Evolutionary conservation across 106 monocot species (phyloP).

Genomic region (Dendrobium officinale): DNA sequence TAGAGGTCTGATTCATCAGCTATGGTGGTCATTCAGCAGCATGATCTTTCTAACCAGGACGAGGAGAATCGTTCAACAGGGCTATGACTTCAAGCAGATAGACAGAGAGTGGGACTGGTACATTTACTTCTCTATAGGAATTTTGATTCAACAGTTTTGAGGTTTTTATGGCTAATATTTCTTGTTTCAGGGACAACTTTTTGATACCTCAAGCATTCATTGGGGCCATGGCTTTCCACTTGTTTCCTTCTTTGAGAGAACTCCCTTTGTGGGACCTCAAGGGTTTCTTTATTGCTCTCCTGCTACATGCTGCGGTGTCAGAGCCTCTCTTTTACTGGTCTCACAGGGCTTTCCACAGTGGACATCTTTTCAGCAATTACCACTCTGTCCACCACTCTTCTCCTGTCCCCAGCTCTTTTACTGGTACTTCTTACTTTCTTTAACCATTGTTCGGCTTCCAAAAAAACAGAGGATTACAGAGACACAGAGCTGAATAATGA

Average conservation of each 20-base stretch:
- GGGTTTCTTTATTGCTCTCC: conserved; percentile 1
- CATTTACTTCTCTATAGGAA: not conserved
- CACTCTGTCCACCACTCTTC: conserved; percentile 77
- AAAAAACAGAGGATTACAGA: not conserved
- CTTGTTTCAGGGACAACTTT: conserved; percentile 72
- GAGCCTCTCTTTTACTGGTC: conserved; percentile 25
- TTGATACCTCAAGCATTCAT: conserved; percentile 59
- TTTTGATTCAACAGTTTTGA: not conserved
- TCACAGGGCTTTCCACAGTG: conserved; percentile 61
- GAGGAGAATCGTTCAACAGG: conserved; percentile 40
- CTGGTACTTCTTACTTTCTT: conserved; percentile 38
- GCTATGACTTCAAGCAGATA: conserved; percentile 63
- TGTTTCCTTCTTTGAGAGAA: conserved; percentile 26
- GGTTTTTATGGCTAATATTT: not conserved
- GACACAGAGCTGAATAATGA: not conserved
- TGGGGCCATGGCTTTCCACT: conserved; percentile 38
- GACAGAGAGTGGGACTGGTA: conserved; percentile 93
- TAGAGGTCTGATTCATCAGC: conserved; percentile 27
- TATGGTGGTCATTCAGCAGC: conserved; percentile 47
- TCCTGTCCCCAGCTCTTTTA: conserved; percentile 53
- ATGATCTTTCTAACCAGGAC: conserved; percentile 64
- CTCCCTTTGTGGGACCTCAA: conserved; percentile 47
- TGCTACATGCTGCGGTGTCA: conserved; percentile 17
- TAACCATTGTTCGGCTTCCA: not conserved
- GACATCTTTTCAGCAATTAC: conserved; percentile 43